Percentiles rank a stretch among this genome's conserved stretches.
Evolutionary conservation across 169 alveolate species (phyloP).

Genomic region (Haemoproteus tartakovskyi): DNA sequence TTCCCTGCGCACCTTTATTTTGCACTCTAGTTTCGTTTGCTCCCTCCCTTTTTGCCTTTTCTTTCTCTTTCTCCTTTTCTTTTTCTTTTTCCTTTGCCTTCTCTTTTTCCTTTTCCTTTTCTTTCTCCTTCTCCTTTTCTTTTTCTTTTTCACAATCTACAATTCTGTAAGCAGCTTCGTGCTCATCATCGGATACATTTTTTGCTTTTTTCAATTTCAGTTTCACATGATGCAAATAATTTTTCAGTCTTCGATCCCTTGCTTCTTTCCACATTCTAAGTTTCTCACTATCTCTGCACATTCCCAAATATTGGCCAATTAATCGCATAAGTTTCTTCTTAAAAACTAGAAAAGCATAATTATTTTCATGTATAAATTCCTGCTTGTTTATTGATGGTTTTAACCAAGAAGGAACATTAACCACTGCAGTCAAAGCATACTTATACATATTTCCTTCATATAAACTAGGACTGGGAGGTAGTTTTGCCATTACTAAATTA

Average conservation of each 20-base stretch:
- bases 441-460: conserved; percentile 73
- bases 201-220: neutral
- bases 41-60: neutral
- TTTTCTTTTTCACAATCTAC: conserved; percentile 1
- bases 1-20: neutral
- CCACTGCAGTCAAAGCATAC: conserved; percentile 83
- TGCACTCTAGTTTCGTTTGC: neutral
- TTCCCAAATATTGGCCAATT: conserved; percentile 73
- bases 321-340: conserved; percentile 73
- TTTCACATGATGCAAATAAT: conserved; percentile 16
- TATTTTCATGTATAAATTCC: conserved; percentile 86
- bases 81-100: conserved; percentile 11
- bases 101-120: conserved; percentile 13
- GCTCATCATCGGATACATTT: conserved; percentile 33
- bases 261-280: conserved; percentile 77
- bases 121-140: neutral
- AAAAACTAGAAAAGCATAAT: conserved; percentile 81
- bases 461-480: conserved; percentile 67
- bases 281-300: conserved; percentile 68
- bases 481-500: conserved; percentile 71
- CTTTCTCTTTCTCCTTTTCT: neutral
- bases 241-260: conserved; percentile 28
- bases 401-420: conserved; percentile 89
- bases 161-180: conserved; percentile 32
- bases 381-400: conserved; percentile 87